These are phyloP conservation scores for Rhizopogon roseolus DNA, from an alignment of 768 basidiomycete species.

Conservation along the genomic window DNA sequence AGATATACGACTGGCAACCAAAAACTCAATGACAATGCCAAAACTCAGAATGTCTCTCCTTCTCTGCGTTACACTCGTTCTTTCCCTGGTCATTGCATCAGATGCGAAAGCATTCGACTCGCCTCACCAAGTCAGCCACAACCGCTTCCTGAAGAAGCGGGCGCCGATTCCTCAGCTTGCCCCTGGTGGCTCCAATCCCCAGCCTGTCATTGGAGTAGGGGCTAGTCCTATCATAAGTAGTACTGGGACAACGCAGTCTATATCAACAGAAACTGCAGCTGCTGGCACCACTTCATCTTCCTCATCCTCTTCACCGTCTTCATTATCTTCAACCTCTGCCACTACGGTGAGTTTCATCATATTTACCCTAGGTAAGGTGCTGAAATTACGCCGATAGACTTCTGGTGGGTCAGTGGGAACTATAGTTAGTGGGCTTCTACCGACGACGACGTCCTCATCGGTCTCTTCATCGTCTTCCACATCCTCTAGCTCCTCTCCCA, in stretches of 20 bases:
- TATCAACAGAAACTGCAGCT: conserved; percentile 7
- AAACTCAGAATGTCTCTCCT: conserved; percentile 58
- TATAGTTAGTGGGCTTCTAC: conserved; percentile 7
- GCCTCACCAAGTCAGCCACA: conserved; percentile 49
- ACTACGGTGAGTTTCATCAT: conserved; percentile 14
- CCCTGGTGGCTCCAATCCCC: background rate
- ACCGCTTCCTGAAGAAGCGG: conserved; percentile 70
- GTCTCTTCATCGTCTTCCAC: conserved; percentile 14
- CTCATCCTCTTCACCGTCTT: conserved; percentile 11
- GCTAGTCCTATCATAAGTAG: conserved; percentile 17
- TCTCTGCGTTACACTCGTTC: conserved; percentile 51
- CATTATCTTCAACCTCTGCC: conserved; percentile 9
- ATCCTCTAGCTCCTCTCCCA: conserved; percentile 11
- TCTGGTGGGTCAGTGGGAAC: conserved; percentile 5
- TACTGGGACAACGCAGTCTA: conserved; percentile 7
- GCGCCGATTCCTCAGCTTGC: conserved; percentile 22
- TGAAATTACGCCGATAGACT: background rate
- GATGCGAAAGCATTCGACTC: conserved; percentile 40
- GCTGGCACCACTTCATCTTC: conserved; percentile 9
- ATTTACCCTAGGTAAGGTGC: background rate
- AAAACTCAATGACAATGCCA: conserved; percentile 38
- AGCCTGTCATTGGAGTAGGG: conserved; percentile 30
- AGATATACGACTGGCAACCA: conserved; percentile 4
- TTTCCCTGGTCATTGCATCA: conserved; percentile 41
- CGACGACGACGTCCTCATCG: conserved; percentile 10